A percentile compares a stretch with the other conserved stretches of the same genome.
Conservation (phyloP, 75 land plant genomes). For the Cupressus sempervirens region DNA sequence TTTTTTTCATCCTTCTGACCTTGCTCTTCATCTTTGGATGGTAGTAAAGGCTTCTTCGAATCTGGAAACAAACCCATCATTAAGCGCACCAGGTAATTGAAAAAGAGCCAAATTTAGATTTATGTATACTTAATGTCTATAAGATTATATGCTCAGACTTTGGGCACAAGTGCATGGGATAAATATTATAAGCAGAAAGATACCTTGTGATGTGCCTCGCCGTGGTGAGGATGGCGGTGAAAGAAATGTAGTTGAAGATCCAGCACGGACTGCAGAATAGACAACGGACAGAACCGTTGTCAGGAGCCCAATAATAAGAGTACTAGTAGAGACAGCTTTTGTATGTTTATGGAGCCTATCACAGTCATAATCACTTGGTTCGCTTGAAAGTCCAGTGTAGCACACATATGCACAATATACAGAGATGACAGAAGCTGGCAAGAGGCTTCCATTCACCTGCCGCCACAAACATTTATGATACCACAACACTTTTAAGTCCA, state of each 20-base stretch:
- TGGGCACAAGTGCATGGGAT: not conserved
- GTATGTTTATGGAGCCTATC: constrained; percentile 94
- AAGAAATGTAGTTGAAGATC: constrained; percentile 92
- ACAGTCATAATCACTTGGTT: constrained; percentile 93
- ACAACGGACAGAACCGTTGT: constrained; percentile 96
- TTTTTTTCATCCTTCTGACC: constrained; percentile 52
- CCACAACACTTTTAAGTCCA: not conserved
- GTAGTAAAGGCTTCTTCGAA: constrained; percentile 68
- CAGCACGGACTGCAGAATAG: constrained; percentile 97
- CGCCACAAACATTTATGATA: not conserved
- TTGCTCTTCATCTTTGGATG: constrained; percentile 32
- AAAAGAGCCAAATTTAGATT: not conserved
- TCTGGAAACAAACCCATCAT: constrained; percentile 21
- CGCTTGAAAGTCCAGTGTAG: constrained; percentile 94
- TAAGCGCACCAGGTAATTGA: constrained; percentile 5
- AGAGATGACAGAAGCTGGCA: constrained; percentile 92
- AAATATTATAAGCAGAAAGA: not conserved
- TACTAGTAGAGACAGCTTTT: constrained; percentile 86
- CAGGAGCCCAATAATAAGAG: constrained; percentile 79
- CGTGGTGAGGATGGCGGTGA: constrained; percentile 92
- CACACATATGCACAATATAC: constrained; percentile 87
- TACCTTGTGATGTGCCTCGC: constrained; percentile 41
- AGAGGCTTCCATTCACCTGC: constrained; percentile 90
- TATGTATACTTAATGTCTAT: not conserved
- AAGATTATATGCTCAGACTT: not conserved